Evolutionary conservation across 164 flowering plant genomes (phyloP), one percentile per base, ranked within the genome.

Genomic region (Magnolia kwangsiensis): DNA sequence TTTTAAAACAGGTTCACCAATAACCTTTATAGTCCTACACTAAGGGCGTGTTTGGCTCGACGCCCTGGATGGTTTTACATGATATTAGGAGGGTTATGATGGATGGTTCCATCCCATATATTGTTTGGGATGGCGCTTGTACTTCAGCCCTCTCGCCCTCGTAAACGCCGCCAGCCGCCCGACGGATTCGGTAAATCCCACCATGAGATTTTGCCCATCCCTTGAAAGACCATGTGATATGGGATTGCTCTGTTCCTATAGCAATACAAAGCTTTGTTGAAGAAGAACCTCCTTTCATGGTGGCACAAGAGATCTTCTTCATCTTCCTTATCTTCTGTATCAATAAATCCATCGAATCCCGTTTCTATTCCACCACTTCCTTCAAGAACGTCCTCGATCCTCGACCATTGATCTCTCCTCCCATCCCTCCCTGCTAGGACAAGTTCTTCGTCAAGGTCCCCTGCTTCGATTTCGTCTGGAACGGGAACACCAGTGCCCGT

Each of bases 381-480:
- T 86, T 50, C 78, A 19, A 84, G 10, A 79, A 78, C 66, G 82
- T 90, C 14, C 29, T 31, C 16, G 94, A 96, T 72, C 98, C 98
- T 0, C 14, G 78, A 58, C 67, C 88, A 0, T 74, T 89, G 64
- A 68, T 82, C 16, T 63, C 77, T 27, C 89, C 90, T 3, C 79
- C 98, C 50, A 93, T 94, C 37, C 96, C 95, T 51, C 87, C 93
- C 0, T 96, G 99, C 71, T 98, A 93, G 86, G 91, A 89, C 8
- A 93, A 92, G 88, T 89, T 78, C 80, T 89, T 73, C 75, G 69
- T 82, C 8, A 89, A 81, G 74, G n/a, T 65, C 0, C 96, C 97
- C 1, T 96, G 99, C 82, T 92, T 72, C 67, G 99, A 96, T 82
- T 96, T 96, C 74, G 86, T 86, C 0, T 96, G 95, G 95, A 96